Percentiles rank a stretch among this genome's conserved stretches.
Evolutionary conservation across 23 red algal species (phyloP).

Genomic region (Chondrus crispus): DNA sequence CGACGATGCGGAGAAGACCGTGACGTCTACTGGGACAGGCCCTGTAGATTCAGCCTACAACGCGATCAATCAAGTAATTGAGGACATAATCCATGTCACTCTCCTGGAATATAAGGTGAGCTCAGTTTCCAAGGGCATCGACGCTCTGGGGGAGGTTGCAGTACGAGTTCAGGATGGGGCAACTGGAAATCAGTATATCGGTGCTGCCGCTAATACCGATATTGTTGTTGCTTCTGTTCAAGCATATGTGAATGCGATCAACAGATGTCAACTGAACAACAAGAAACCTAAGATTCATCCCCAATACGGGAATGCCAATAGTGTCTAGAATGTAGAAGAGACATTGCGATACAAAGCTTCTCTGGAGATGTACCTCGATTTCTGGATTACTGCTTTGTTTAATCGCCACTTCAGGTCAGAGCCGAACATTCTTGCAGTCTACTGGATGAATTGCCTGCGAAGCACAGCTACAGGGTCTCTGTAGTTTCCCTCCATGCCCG

Average conservation of each 20-base stretch:
- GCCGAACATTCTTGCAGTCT: too few relatives aligned
- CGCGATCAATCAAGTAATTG: slow-evolving; percentile 76
- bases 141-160: slow-evolving; percentile 94
- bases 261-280: slow-evolving; percentile 68
- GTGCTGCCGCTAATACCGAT: slow-evolving; percentile 81
- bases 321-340: too few relatives aligned
- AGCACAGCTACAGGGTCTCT: too few relatives aligned
- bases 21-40: slow-evolving; percentile 78
- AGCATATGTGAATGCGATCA: slow-evolving; percentile 92
- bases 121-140: slow-evolving; percentile 87
- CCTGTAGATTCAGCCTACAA: slow-evolving; percentile 93
- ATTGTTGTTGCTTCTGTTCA: slow-evolving; percentile 89
- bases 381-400: too few relatives aligned
- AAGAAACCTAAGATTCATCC: slow-evolving; percentile 64
- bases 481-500: too few relatives aligned
- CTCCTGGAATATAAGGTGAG: slow-evolving; percentile 87
- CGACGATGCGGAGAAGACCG: slow-evolving; percentile 40
- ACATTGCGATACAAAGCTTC: too few relatives aligned
- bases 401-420: too few relatives aligned
- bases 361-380: too few relatives aligned
- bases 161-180: slow-evolving; percentile 78
- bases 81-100: slow-evolving; percentile 58
- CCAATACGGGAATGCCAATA: slow-evolving; percentile 34
- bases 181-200: slow-evolving; percentile 66
- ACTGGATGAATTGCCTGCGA: too few relatives aligned